Percentiles rank a stretch among this genome's conserved stretches.
phyloP scores from a whole-genome alignment of 73 alveolate species.

The Paramecium primaurelia region DNA sequence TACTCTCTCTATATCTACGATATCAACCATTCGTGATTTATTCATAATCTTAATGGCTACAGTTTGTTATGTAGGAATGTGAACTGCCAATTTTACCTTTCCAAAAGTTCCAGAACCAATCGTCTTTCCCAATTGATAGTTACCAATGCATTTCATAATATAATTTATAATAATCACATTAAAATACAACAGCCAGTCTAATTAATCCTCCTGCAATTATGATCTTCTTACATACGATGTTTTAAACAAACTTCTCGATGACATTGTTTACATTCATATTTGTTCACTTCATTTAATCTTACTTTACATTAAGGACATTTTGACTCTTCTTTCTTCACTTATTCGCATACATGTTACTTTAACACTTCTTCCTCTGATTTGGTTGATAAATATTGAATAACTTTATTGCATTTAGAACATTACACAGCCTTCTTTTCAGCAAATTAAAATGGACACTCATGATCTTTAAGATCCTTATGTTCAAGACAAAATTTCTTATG shows the following conservation, averaged over 20 bases:
- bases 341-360: not conserved
- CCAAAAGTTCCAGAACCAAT: conserved; percentile 88
- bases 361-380: not conserved
- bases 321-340: not conserved
- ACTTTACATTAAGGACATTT: not conserved
- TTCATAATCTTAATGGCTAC: conserved; percentile 82
- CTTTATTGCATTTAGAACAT: not conserved
- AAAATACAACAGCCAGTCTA: not conserved
- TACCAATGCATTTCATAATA: conserved; percentile 57
- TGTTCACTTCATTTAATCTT: not conserved
- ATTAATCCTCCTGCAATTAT: not conserved
- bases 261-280: not conserved
- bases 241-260: not conserved
- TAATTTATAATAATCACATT: not conserved
- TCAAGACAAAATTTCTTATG: not conserved
- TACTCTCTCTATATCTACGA: conserved; percentile 78
- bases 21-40: conserved; percentile 73
- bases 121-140: conserved; percentile 60
- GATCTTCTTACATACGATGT: conserved; percentile 12
- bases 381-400: not conserved
- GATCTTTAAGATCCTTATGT: not conserved
- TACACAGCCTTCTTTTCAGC: not conserved
- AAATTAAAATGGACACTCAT: not conserved
- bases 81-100: conserved; percentile 67
- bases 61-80: conserved; percentile 64